Percentiles rank a stretch among this genome's conserved stretches.
These are phyloP conservation scores for Capsicum pubescens DNA, from an alignment of 257 asterid genomes.

Conservation along the genomic window DNA sequence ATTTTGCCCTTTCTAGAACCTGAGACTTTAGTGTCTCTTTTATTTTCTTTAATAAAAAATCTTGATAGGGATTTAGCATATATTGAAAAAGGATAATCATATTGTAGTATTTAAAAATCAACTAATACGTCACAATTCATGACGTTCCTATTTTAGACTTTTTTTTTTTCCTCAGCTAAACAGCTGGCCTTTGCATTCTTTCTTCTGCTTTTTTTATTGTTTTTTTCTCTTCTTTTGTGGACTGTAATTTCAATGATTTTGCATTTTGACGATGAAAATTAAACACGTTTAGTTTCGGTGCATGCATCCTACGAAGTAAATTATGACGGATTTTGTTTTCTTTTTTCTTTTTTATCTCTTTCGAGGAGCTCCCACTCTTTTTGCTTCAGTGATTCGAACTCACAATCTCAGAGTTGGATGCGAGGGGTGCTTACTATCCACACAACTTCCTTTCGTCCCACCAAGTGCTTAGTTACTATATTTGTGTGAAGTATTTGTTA, in stretches of 20 bases:
- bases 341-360: too few relatives aligned
- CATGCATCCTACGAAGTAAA: neutral
- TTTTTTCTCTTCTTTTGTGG: neutral
- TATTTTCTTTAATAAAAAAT: neutral
- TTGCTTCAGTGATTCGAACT: too few relatives aligned
- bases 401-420: too few relatives aligned
- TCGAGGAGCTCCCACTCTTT: too few relatives aligned
- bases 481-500: neutral
- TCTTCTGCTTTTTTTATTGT: neutral
- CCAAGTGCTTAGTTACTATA: too few relatives aligned
- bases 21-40: neutral
- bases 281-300: neutral
- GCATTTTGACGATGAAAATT: conserved; percentile 2
- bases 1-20: neutral
- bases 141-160: conserved; percentile 5
- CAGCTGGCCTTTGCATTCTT: neutral
- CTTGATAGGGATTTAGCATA: neutral
- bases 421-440: too few relatives aligned
- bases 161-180: neutral
- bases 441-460: too few relatives aligned
- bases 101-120: neutral
- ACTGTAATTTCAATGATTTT: neutral
- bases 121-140: conserved; percentile 3
- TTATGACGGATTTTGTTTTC: neutral
- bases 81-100: neutral